Base-by-base conservation (phyloP, 805 yeast species). In the Scheffersomyces ergatensis region DNA sequence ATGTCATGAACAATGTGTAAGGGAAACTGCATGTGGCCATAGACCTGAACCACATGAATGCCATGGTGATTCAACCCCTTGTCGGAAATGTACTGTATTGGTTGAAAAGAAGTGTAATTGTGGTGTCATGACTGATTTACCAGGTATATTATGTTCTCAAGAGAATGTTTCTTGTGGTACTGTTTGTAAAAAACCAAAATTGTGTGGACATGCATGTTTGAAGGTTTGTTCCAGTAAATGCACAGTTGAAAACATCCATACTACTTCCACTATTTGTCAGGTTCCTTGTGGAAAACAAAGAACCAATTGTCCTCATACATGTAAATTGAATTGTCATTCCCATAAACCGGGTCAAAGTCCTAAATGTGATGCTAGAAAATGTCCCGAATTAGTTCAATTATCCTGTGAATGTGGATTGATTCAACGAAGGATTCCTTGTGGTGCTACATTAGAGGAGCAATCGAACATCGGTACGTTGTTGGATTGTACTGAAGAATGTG, bases 401-500 rank as follows among this genome's bases (percentile, higher is more conserved):
- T 48, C 54, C 2, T 89, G 97, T 57, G 65, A 59, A 14, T 89
- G 97, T 65, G 88, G 88, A 2, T 65, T 83, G 49, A 57, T 72
- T 13, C 50, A 62, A 3, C 67, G 66, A 26, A 62, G 57, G 5
- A 71, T 77, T 5, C 55, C 72, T 12, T 89, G 97, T 65, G 82
- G 79, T 17, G 80, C 82, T 6, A 64, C 73, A n/a, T 46, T 53
- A 14, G 43, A 48, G 17, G 51, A 34, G 40, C 58, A 54, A 29
- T 65, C 72, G 7, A 57, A 50, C 12, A 63, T 62, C 36, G 70
- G 67, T 3, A 63, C 66, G 1, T 48, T 50, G 1, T 50, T 86
- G 19, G 73, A 70, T 17, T 89, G 97, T 68, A 85, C 83, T 54
- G 84, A 80, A 8, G 78, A 77, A 19, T 89, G 97, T 65, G 79